phyloP scores from a whole-genome alignment of 108 stramenopile genomes.

The Cylindrotheca closterium region DNA sequence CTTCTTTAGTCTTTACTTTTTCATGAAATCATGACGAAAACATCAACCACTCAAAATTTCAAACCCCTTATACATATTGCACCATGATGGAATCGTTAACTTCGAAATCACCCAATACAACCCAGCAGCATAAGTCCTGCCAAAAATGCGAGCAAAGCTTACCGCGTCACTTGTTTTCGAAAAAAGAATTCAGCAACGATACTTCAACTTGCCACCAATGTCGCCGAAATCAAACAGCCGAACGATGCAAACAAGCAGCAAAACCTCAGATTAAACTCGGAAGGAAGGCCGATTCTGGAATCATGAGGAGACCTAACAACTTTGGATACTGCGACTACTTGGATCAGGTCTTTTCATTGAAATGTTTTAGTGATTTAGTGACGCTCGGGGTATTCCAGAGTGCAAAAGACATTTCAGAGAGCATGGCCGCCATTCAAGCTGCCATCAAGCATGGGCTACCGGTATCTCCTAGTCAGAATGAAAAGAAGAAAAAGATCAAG shows the following conservation, averaged over 20 bases:
- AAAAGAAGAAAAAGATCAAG: constrained; percentile 15
- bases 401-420: constrained; percentile 54
- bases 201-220: no score
- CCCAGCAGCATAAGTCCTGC: no score
- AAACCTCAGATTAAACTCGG: no score
- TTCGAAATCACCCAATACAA: no score
- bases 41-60: no score
- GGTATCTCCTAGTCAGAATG: neutral
- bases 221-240: constrained; percentile 5
- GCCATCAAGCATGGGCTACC: constrained; percentile 22
- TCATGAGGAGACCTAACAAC: constrained; percentile 44
- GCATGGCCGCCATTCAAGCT: constrained; percentile 51
- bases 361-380: constrained; percentile 49
- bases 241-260: constrained; percentile 16
- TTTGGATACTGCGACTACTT: constrained; percentile 52
- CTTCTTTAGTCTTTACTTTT: neutral
- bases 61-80: no score
- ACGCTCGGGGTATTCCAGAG: constrained; percentile 20
- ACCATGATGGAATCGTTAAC: no score
- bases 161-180: no score
- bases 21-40: no score
- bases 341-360: constrained; percentile 42
- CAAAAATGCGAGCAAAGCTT: no score
- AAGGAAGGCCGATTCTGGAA: constrained; percentile 37
- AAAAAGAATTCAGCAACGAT: no score